These are phyloP conservation scores for Heterobasidion annosum DNA, from an alignment of 1,284 basidiomycete genomes.

Conservation along the genomic window DNA sequence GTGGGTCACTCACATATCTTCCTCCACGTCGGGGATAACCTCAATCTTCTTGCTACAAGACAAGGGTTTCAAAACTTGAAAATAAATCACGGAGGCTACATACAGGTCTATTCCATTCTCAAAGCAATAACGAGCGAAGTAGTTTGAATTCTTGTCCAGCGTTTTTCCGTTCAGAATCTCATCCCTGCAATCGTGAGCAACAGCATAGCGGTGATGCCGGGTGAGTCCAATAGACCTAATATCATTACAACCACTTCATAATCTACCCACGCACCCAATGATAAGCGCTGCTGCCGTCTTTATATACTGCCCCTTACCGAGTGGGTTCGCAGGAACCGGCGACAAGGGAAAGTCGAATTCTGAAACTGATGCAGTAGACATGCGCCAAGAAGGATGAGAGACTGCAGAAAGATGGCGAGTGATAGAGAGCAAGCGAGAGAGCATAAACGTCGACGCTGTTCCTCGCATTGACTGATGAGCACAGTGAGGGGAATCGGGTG, in stretches of 20 bases:
- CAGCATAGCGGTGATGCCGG: background rate
- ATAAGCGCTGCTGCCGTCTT: slow-evolving; percentile 64
- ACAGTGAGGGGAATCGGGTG: too few relatives aligned
- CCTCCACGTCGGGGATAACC: slow-evolving; percentile 86
- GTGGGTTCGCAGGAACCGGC: slow-evolving; percentile 47
- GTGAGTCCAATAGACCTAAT: too few relatives aligned
- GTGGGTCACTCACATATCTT: slow-evolving; percentile 65
- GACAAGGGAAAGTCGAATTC: slow-evolving; percentile 40
- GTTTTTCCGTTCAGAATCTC: slow-evolving; percentile 86
- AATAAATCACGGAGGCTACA: background rate
- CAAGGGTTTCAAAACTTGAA: background rate
- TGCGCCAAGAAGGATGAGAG: background rate
- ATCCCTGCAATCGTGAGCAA: slow-evolving; percentile 38
- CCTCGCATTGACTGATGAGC: too few relatives aligned
- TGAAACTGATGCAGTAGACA: background rate
- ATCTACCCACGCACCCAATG: slow-evolving; percentile 49
- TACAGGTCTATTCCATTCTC: slow-evolving; percentile 82
- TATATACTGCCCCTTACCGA: slow-evolving; percentile 64
- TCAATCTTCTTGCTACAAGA: slow-evolving; percentile 72
- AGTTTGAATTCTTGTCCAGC: slow-evolving; percentile 79
- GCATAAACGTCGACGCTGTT: too few relatives aligned
- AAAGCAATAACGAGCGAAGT: slow-evolving; percentile 82
- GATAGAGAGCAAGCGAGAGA: too few relatives aligned
- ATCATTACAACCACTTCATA: too few relatives aligned
- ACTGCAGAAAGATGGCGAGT: too few relatives aligned